Evolutionary conservation across 345 rosid species (phyloP).

Genomic region (Citrus trifoliata): DNA sequence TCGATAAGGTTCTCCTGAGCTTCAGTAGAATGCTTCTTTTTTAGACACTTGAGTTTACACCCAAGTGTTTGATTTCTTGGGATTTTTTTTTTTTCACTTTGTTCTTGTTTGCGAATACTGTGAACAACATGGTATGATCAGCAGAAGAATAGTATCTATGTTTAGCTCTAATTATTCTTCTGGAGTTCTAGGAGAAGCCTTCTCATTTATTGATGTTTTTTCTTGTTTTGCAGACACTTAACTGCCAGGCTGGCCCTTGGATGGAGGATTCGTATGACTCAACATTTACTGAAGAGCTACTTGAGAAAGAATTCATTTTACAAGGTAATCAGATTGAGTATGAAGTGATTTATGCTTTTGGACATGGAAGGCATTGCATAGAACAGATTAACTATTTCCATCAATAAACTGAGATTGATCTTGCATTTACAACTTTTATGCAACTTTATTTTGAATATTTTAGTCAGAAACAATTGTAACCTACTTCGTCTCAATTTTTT

Average conservation of each 20-base stretch:
- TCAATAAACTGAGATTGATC: neutral
- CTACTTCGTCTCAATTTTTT: neutral
- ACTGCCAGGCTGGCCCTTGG: conserved; percentile 84
- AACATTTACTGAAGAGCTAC: conserved; percentile 80
- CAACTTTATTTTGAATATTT: neutral
- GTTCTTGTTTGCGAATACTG: neutral
- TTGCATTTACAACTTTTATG: neutral
- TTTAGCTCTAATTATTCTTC: neutral
- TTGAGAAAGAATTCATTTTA: conserved; percentile 92
- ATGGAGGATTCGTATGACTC: conserved; percentile 94
- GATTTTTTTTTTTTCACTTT: neutral
- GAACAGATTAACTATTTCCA: neutral
- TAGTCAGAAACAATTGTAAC: neutral
- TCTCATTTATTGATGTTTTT: neutral
- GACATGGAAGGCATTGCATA: conserved; percentile 3
- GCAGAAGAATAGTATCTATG: neutral
- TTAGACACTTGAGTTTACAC: neutral
- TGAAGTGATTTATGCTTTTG: conserved; percentile 12
- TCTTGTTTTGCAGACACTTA: conserved; percentile 60
- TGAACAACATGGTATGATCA: neutral
- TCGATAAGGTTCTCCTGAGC: conserved; percentile 61
- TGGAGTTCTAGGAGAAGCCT: neutral
- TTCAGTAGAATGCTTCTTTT: neutral
- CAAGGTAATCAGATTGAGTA: conserved; percentile 50
- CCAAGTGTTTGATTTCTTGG: neutral